Conservation (phyloP, 345 rosid species). For the Dimocarpus longan region DNA sequence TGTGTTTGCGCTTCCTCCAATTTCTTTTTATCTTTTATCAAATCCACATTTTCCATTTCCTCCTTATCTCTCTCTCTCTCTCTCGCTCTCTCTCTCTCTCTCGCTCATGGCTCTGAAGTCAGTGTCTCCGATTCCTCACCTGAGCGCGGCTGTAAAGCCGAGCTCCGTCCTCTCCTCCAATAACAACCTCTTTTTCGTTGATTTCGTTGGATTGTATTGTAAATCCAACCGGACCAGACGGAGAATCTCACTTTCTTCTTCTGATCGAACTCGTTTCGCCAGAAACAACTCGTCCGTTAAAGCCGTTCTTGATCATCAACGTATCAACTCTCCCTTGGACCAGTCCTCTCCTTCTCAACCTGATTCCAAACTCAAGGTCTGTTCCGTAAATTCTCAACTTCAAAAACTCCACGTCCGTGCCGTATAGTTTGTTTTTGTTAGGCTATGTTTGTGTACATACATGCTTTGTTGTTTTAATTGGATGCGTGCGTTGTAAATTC, state of each 20-base stretch:
- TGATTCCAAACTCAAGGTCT: conserved; percentile 52
- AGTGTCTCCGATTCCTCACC: conserved; percentile 55
- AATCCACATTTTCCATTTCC: conserved; percentile 35
- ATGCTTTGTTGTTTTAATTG: not conserved
- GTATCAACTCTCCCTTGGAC: conserved; percentile 7
- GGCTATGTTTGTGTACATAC: too few relatives aligned
- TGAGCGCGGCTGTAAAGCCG: conserved; percentile 39
- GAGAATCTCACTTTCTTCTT: conserved; percentile 45
- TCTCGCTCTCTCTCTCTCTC: conserved; percentile 19
- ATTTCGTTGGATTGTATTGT: conserved; percentile 64
- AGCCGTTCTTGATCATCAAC: conserved; percentile 56
- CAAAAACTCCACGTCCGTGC: not conserved
- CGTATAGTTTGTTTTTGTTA: not conserved
- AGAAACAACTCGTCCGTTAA: conserved; percentile 33
- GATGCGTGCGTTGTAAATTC: not conserved
- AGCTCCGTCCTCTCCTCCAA: conserved; percentile 46
- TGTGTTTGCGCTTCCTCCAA: conserved; percentile 28
- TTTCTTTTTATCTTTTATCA: conserved; percentile 40
- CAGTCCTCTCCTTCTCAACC: conserved; percentile 33
- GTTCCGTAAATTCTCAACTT: not conserved
- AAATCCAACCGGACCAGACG: conserved; percentile 52
- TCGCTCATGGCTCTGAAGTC: conserved; percentile 48
- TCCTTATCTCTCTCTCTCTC: conserved; percentile 13
- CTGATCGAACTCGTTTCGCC: conserved; percentile 36
- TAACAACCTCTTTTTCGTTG: conserved; percentile 51